Percentiles rank a stretch among this genome's conserved stretches.
Evolutionary conservation across 78 protist genomes (phyloP).

Genomic region (slime mould (Dictyostelium discoideum)): DNA sequence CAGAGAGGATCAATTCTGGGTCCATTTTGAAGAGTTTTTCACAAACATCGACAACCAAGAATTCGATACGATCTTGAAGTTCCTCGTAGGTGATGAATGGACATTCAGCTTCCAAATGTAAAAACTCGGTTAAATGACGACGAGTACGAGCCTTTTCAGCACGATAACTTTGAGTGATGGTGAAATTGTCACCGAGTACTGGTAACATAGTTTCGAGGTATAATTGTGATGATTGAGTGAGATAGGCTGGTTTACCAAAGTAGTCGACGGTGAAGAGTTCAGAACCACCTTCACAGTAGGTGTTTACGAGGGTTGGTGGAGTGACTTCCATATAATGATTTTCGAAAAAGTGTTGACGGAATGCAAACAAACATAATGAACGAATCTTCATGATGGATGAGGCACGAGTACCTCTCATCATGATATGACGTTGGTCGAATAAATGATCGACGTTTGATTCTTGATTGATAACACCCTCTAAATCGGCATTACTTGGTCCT

Average conservation of each 20-base stretch:
- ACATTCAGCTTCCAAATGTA: conserved; percentile 93
- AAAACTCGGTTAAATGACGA: conserved; percentile 97
- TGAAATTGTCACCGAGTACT: conserved; percentile 92
- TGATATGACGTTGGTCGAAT: conserved; percentile 94
- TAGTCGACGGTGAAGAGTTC: conserved; percentile 78
- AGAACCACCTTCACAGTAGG: conserved; percentile 96
- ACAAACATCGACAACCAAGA: conserved; percentile 84
- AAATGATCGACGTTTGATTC: conserved; percentile 86
- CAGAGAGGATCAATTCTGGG: conserved; percentile 54
- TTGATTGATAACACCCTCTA: conserved; percentile 87
- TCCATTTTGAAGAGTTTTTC: conserved; percentile 54
- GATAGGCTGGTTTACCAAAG: conserved; percentile 88
- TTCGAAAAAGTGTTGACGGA: conserved; percentile 91
- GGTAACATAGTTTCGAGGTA: conserved; percentile 96
- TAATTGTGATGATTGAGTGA: conserved; percentile 98
- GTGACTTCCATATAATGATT: conserved; percentile 90
- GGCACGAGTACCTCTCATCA: conserved; percentile 89
- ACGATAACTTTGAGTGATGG: conserved; percentile 94
- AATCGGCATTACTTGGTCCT: conserved; percentile 69
- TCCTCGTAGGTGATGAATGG: conserved; percentile 96
- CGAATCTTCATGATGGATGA: conserved; percentile 83
- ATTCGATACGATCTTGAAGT: conserved; percentile 92
- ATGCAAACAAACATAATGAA: conserved; percentile 65
- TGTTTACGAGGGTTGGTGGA: conserved; percentile 98
- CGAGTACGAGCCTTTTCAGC: conserved; percentile 95